Evolutionary conservation across 2,329 filamentous ascomycete genomes (phyloP).

Genomic region (Coniella vitis): DNA sequence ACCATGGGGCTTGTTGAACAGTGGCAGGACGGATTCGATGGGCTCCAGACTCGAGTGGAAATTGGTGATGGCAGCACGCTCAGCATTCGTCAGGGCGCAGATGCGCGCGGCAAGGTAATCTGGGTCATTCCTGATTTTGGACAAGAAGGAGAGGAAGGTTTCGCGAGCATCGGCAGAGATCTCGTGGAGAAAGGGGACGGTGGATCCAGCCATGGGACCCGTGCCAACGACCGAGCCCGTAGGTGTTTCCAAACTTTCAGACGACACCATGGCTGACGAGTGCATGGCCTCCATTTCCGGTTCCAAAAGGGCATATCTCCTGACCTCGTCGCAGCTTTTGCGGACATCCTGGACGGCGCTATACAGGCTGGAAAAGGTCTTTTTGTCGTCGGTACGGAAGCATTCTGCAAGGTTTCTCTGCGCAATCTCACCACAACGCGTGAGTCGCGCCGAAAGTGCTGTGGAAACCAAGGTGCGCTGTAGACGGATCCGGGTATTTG

Average conservation of each 20-base stretch:
- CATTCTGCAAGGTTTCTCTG: slow-evolving; percentile 71
- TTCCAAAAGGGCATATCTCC: slow-evolving; percentile 64
- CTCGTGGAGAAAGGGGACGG: slow-evolving; percentile 59
- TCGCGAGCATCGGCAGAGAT: slow-evolving; percentile 70
- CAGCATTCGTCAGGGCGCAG: slow-evolving; percentile 64
- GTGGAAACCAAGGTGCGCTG: slow-evolving; percentile 70
- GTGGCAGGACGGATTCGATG: slow-evolving; percentile 75
- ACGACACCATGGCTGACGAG: slow-evolving; percentile 39
- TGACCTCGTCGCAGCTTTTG: slow-evolving; percentile 66
- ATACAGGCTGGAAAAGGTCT: slow-evolving; percentile 66
- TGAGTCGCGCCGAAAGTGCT: slow-evolving; percentile 66
- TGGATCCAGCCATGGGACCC: slow-evolving; percentile 33
- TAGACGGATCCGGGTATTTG: slow-evolving; percentile 64
- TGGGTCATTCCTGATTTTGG: slow-evolving; percentile 75
- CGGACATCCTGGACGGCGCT: slow-evolving; percentile 74
- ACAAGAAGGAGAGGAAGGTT: slow-evolving; percentile 71
- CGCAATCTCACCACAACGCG: slow-evolving; percentile 66
- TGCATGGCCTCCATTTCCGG: slow-evolving; percentile 63
- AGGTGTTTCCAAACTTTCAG: slow-evolving; percentile 44
- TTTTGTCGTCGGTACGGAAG: slow-evolving; percentile 74
- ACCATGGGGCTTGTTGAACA: slow-evolving; percentile 47
- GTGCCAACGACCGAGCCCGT: slow-evolving; percentile 33
- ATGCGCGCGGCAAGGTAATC: slow-evolving; percentile 82
- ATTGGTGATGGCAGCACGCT: slow-evolving; percentile 70
- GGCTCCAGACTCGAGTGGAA: slow-evolving; percentile 75